Evolutionary conservation across 805 yeast species (phyloP).

Genomic region (Lachancea mirantina): DNA sequence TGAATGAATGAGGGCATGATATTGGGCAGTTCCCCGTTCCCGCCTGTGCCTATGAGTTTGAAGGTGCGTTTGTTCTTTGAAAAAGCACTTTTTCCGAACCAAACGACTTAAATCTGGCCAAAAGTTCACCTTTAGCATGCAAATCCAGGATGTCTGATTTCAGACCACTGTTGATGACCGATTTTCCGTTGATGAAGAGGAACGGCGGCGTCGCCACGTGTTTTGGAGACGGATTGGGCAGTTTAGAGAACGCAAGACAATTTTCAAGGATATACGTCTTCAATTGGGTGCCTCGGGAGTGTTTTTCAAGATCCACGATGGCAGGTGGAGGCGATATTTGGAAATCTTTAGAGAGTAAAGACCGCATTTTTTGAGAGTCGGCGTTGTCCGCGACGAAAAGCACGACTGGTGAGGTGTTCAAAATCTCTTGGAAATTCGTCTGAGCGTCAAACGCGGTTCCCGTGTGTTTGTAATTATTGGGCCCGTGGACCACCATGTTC

Average conservation of each 20-base stretch:
- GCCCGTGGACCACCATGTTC: conserved; percentile 7
- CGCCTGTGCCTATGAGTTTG: conserved; percentile 16
- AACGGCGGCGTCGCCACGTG: conserved; percentile 16
- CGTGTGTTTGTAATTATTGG: conserved; percentile 5
- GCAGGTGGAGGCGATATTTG: conserved; percentile 61
- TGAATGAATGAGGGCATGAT: neutral
- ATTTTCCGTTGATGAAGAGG: conserved; percentile 21
- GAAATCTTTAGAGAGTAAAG: conserved; percentile 52
- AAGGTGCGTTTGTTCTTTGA: conserved; percentile 19
- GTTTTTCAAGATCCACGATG: conserved; percentile 75
- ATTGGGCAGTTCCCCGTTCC: neutral
- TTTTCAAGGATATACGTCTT: conserved; percentile 48
- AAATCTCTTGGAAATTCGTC: conserved; percentile 40
- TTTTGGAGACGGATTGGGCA: conserved; percentile 3
- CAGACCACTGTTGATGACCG: conserved; percentile 15
- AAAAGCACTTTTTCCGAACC: conserved; percentile 19
- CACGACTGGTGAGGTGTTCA: conserved; percentile 57
- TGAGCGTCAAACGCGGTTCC: conserved; percentile 6
- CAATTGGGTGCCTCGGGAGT: conserved; percentile 60
- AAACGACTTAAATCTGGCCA: conserved; percentile 15
- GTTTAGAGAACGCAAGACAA: conserved; percentile 4
- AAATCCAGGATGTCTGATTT: conserved; percentile 13
- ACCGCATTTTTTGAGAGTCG: conserved; percentile 60
- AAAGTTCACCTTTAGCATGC: conserved; percentile 15
- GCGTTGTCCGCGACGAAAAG: conserved; percentile 54